Evolutionary conservation across 2,329 filamentous ascomycete species (phyloP).

Genomic region (Fusarium verticillioides): DNA sequence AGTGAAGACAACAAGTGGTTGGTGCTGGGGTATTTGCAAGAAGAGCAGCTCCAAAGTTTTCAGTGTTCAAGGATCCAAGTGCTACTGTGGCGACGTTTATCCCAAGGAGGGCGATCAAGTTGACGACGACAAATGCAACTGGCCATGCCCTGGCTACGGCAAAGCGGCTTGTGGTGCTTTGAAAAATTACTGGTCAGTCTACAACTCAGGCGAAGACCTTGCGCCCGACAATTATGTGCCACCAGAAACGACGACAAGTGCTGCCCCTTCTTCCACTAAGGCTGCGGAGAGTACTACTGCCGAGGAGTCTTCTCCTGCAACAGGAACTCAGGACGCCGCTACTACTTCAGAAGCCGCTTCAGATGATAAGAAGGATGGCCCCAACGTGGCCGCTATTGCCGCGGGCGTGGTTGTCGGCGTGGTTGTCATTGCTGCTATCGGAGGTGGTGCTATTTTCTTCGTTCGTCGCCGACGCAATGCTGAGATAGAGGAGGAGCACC

Average conservation of each 20-base stretch:
- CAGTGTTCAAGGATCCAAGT: too few relatives aligned
- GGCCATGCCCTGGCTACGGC: constrained; percentile 61
- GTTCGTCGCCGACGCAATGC: constrained; percentile 80
- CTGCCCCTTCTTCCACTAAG: constrained; percentile 43
- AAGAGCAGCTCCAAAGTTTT: too few relatives aligned
- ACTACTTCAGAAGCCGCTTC: constrained; percentile 1
- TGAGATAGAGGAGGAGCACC: constrained; percentile 85
- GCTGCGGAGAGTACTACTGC: constrained; percentile 37
- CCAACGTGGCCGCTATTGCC: constrained; percentile 86
- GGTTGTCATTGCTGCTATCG: constrained; percentile 72
- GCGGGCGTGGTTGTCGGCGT: constrained; percentile 90
- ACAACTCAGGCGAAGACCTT: too few relatives aligned
- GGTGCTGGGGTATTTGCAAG: too few relatives aligned
- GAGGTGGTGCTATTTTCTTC: constrained; percentile 77
- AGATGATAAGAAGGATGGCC: constrained; percentile 48
- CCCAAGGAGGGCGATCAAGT: constrained; percentile 68
- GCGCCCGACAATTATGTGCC: too few relatives aligned
- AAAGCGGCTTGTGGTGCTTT: too few relatives aligned
- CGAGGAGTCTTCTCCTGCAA: neutral
- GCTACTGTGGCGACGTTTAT: constrained; percentile 72
- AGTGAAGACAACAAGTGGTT: constrained; percentile 50
- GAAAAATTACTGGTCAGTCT: too few relatives aligned
- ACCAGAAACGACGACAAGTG: constrained; percentile 12
- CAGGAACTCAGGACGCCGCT: constrained; percentile 28
- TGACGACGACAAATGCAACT: constrained; percentile 70